Evolutionary conservation across 2,329 filamentous ascomycete genomes (phyloP).

Genomic region (Aspergillus sp.): DNA sequence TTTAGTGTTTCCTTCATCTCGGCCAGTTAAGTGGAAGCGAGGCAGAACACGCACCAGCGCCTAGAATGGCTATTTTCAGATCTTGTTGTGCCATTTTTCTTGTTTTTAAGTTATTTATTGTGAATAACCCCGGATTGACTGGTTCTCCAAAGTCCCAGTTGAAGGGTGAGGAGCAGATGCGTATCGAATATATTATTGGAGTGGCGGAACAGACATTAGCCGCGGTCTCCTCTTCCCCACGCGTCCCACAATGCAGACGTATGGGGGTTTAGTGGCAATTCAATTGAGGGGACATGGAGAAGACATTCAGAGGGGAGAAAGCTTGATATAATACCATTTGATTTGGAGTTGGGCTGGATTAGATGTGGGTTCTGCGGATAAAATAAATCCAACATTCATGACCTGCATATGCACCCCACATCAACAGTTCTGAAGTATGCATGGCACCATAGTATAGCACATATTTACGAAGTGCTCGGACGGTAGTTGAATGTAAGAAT

Average conservation of each 20-base stretch:
- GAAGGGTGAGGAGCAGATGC: neutral
- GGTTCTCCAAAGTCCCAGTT: neutral
- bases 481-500: neutral
- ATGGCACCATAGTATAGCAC: neutral
- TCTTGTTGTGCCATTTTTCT: slow-evolving; percentile 31
- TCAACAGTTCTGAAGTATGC: neutral
- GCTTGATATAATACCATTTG: neutral
- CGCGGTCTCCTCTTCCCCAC: slow-evolving; percentile 14
- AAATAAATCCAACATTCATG: neutral
- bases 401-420: neutral
- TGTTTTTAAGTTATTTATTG: neutral
- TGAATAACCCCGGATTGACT: neutral
- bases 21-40: neutral
- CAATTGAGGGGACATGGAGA: neutral
- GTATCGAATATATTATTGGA: neutral
- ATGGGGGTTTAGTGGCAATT: neutral
- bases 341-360: neutral
- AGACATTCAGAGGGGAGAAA: neutral
- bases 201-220: slow-evolving; percentile 15
- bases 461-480: neutral
- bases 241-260: slow-evolving; percentile 13
- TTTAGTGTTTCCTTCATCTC: neutral
- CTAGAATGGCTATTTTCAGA: slow-evolving; percentile 47
- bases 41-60: slow-evolving; percentile 39
- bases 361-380: neutral